Percentiles rank a stretch among this genome's conserved stretches.
Conservation (phyloP, 2,329 filamentous ascomycete genomes). For the Exophiala spinifera region DNA sequence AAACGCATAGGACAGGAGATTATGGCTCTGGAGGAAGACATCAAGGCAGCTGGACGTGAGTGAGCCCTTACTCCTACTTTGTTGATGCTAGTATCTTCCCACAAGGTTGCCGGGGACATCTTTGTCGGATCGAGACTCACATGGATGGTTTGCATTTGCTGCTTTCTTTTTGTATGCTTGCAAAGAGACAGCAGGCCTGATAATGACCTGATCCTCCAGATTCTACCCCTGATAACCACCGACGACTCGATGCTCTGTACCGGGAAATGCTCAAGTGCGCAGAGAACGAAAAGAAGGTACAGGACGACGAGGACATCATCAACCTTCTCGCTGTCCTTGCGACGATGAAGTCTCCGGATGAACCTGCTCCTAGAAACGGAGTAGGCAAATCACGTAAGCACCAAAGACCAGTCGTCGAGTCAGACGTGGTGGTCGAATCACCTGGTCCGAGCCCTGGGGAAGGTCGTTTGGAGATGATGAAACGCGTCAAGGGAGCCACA, state of each 20-base stretch:
- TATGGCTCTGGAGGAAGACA: conserved; percentile 42
- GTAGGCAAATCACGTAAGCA: conserved; percentile 46
- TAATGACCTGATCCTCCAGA: conserved; percentile 8
- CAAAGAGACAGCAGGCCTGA: not conserved
- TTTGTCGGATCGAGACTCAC: too few species aligned
- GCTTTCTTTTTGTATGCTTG: too few species aligned
- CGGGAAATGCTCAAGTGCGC: conserved; percentile 47
- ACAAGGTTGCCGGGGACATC: too few species aligned
- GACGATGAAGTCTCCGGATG: conserved; percentile 48
- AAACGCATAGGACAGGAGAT: conserved; percentile 40
- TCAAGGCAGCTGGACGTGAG: conserved; percentile 43
- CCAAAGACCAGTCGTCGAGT: conserved; percentile 36
- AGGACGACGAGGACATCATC: conserved; percentile 50
- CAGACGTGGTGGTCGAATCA: conserved; percentile 46
- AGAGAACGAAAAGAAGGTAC: conserved; percentile 48
- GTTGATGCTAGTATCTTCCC: not conserved
- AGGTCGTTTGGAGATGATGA: conserved; percentile 41
- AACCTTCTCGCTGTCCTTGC: conserved; percentile 50
- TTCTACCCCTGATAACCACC: conserved; percentile 25
- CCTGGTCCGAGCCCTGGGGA: conserved; percentile 41
- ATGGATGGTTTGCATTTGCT: too few species aligned
- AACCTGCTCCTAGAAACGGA: conserved; percentile 41
- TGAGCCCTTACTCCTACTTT: conserved; percentile 2
- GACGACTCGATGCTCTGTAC: conserved; percentile 44
- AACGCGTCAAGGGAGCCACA: conserved; percentile 43